These are phyloP conservation scores for Chalciporus pseudorubinellus DNA, from an alignment of 768 basidiomycete species.

Conservation along the genomic window DNA sequence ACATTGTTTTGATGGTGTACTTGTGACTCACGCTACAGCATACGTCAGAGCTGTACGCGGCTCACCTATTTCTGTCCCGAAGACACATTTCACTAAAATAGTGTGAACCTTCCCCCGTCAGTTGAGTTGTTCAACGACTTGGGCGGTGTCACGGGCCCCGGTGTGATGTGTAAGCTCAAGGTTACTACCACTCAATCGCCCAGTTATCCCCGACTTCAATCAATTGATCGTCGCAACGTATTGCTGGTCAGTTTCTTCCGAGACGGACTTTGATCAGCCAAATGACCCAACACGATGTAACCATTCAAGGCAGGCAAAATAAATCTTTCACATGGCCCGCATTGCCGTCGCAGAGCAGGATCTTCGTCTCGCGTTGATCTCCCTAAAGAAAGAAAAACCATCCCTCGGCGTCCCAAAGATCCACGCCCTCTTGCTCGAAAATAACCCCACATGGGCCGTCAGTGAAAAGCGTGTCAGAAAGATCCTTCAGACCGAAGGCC, in stretches of 20 bases:
- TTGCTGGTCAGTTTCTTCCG: conserved; percentile 1
- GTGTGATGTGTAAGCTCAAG: too few species aligned
- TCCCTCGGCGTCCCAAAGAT: conserved; percentile 70
- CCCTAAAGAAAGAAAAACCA: conserved; percentile 57
- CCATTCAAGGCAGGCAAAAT: neutral
- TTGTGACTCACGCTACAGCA: too few species aligned
- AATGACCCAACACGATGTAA: neutral
- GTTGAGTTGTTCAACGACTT: too few species aligned
- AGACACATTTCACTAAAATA: too few species aligned
- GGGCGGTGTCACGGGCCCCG: too few species aligned
- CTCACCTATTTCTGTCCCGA: too few species aligned
- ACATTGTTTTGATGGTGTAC: too few species aligned
- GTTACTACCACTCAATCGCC: too few species aligned
- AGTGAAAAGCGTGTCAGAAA: conserved; percentile 83
- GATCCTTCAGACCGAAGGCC: conserved; percentile 58
- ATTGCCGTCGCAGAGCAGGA: conserved; percentile 47
- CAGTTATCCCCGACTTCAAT: too few species aligned
- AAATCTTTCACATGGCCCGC: conserved; percentile 10
- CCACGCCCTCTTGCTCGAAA: conserved; percentile 56
- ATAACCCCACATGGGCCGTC: conserved; percentile 69
- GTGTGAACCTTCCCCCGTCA: too few species aligned
- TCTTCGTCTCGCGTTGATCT: conserved; percentile 52
- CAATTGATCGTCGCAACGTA: too few species aligned
- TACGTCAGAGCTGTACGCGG: too few species aligned
- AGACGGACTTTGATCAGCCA: neutral